Base-by-base conservation (phyloP, 495 filamentous ascomycete species). In the Penicillium silybi region DNA sequence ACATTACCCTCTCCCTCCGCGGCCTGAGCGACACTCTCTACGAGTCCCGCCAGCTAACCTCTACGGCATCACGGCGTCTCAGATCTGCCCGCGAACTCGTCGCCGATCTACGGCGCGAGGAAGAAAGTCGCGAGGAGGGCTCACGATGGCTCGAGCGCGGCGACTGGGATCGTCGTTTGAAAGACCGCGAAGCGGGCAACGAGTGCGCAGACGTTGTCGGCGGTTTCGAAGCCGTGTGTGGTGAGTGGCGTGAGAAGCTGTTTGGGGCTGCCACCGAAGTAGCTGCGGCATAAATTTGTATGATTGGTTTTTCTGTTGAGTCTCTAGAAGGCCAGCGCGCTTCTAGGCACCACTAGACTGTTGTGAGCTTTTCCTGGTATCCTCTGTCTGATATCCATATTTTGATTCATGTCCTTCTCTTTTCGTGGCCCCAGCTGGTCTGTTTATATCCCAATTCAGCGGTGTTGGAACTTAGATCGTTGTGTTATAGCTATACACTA, bases 11-110 rank as follows among this genome's bases (percentile, higher is more conserved):
- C 47, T 86, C 89, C 2, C 84, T 98, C 40, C 87, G 87, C 52
- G 83, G 87, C 57, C 78, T 98, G 6, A 86, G 87, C n/a, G 93
- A 98, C 65, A 90, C 88, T 0, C 77, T 97, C 18, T 92, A 97
- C 68, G 95, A 97, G 84, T 86, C 83, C n/a, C 82, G 89, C 3
- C 93, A 98, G 64, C 84, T 88, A 0, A 91, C 87, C 1, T 84
- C 83, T 1, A 84, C 84, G 0, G 93, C 93, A 10, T 83, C 85
- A 4, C 78, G 93, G 26, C 74, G 87, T 26, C 72, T 97, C 26
- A 79, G 85, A 46, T 85, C 80, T 27, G 89, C 88, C 1, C 85
- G 84, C 45, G 90, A 92, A 60, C 79, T 90, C 29, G 87, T 96
- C 2, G 82, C 84, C 0, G 92, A 97, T 59, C 81, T 96, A 71